Conservation (phyloP, 306 rosid genomes). For the Fagus sylvatica region DNA sequence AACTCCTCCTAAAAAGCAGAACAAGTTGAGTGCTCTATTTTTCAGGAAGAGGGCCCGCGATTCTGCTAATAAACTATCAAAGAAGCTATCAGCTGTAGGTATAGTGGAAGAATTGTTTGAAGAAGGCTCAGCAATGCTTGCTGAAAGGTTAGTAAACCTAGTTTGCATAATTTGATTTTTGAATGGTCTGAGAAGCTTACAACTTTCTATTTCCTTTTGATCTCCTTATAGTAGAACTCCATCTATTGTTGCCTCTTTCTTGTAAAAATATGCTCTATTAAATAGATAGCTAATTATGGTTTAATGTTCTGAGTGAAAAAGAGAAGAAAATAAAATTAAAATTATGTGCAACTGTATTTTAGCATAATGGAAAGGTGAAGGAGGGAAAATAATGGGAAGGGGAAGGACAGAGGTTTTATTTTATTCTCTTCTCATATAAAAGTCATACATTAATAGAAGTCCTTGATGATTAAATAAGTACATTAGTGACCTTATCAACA, state of each 20-base stretch:
- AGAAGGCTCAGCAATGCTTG: constrained; percentile 99
- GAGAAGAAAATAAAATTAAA: too few species aligned
- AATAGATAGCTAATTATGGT: neutral
- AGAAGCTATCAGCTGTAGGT: constrained; percentile 79
- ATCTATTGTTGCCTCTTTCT: neutral
- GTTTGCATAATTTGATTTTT: neutral
- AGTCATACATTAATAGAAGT: neutral
- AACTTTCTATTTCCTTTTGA: constrained; percentile 6
- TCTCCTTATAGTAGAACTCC: neutral
- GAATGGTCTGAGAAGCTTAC: neutral
- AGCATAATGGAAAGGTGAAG: neutral
- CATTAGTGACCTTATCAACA: neutral
- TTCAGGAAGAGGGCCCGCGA: constrained; percentile 65
- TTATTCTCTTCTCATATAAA: neutral
- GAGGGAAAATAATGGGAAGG: neutral
- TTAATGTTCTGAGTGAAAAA: neutral
- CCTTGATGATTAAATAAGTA: neutral
- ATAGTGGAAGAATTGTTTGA: constrained; percentile 90
- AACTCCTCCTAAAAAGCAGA: constrained; percentile 67
- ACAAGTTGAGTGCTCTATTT: constrained; percentile 56
- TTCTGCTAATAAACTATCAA: constrained; percentile 62
- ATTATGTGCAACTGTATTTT: neutral
- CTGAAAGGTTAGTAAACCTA: constrained; percentile 67
- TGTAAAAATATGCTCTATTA: neutral
- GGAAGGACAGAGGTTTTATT: neutral